A percentile compares a stretch with the other conserved stretches of the same genome.
phyloP scores from a whole-genome alignment of 192 early-diverging fungal genomes.

The Paraglomus occultum region DNA sequence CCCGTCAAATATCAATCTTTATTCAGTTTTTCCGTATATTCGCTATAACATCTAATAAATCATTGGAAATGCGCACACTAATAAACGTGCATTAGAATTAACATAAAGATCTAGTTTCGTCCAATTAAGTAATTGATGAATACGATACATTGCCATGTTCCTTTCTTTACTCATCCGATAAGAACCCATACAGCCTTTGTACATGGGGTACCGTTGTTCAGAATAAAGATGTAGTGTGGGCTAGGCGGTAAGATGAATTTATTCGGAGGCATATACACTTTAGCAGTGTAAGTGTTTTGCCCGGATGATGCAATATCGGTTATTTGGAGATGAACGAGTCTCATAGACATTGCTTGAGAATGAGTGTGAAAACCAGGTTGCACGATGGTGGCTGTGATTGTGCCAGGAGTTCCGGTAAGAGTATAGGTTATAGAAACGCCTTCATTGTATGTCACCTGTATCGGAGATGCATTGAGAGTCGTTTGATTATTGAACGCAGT shows the following conservation, averaged over 20 bases:
- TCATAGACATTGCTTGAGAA: slow-evolving; percentile 54
- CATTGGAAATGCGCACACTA: too few relatives aligned
- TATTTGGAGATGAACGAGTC: slow-evolving; percentile 31
- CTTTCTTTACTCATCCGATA: too few relatives aligned
- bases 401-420: slow-evolving; percentile 11
- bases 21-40: too few relatives aligned
- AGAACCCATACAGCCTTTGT: neutral
- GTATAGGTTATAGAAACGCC: slow-evolving; percentile 28
- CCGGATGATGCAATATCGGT: too few relatives aligned
- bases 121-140: too few relatives aligned
- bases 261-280: slow-evolving; percentile 27
- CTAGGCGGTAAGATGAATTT: slow-evolving; percentile 38
- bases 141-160: too few relatives aligned
- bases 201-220: slow-evolving; percentile 39
- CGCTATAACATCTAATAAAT: too few relatives aligned
- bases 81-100: too few relatives aligned
- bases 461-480: slow-evolving; percentile 9
- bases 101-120: too few relatives aligned
- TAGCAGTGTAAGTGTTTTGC: too few relatives aligned
- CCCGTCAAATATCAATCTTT: too few relatives aligned
- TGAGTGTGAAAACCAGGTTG: slow-evolving; percentile 53
- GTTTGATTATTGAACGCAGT: slow-evolving; percentile 4
- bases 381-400: slow-evolving; percentile 44
- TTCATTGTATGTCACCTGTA: slow-evolving; percentile 34
- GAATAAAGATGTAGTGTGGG: slow-evolving; percentile 36